phyloP scores from a whole-genome alignment of 345 rosid species.

The Viola odorata region DNA sequence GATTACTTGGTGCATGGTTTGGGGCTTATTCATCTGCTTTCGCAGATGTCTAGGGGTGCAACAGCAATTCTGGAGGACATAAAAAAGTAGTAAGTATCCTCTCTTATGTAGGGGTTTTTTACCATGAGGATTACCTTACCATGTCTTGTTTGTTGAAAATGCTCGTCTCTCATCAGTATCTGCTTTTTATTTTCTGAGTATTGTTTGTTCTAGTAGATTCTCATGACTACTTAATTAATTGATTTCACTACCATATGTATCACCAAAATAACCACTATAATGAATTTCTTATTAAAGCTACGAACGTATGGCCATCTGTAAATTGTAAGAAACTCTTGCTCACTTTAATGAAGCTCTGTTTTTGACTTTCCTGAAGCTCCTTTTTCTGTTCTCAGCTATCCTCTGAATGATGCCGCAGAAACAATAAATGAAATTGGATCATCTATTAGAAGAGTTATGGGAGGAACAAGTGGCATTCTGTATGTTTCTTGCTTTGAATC shows the following conservation, averaged over 20 bases:
- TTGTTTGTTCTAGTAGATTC: no score
- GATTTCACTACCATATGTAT: no score
- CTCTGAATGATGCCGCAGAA: slow-evolving; percentile 86
- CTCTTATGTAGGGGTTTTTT: slow-evolving; percentile 7
- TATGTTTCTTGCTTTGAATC: slow-evolving; percentile 24
- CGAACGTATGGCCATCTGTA: neutral
- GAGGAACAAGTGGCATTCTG: slow-evolving; percentile 97
- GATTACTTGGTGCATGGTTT: slow-evolving; percentile 2
- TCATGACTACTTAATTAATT: no score
- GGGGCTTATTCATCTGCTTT: slow-evolving; percentile 13
- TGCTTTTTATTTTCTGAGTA: no score
- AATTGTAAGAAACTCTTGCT: neutral
- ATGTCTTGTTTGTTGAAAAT: no score
- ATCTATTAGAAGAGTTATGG: slow-evolving; percentile 81
- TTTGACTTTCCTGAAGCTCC: slow-evolving; percentile 2
- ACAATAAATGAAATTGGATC: slow-evolving; percentile 84
- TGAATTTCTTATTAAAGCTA: no score
- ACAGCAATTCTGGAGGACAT: slow-evolving; percentile 77
- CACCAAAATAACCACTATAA: no score
- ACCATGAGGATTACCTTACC: slow-evolving; percentile 3
- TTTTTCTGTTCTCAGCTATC: slow-evolving; percentile 62
- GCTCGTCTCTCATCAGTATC: no score
- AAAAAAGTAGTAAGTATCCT: slow-evolving; percentile 58
- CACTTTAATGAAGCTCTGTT: neutral
- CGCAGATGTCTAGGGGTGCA: slow-evolving; percentile 87